A percentile compares a stretch with the other conserved stretches of the same genome.
These are phyloP conservation scores for Lachnellula occidentalis DNA, from an alignment of 2,329 filamentous ascomycete genomes.

Conservation along the genomic window DNA sequence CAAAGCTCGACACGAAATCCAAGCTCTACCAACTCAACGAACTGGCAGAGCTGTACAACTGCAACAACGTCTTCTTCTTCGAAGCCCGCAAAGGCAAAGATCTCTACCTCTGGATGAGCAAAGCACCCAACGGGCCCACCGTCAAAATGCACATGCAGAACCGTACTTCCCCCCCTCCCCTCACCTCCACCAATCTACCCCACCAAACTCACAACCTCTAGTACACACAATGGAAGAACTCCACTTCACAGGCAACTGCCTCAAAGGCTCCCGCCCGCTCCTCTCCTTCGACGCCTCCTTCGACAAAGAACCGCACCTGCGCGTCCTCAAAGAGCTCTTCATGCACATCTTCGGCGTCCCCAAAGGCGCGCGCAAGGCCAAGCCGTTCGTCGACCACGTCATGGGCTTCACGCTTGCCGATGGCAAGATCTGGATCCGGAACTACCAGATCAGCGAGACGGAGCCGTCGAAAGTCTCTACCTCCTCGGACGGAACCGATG, in stretches of 20 bases:
- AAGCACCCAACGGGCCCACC: conserved; percentile 64
- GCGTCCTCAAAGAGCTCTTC: conserved; percentile 83
- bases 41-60: conserved; percentile 70
- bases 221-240: conserved; percentile 96
- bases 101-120: conserved; percentile 89
- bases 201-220: conserved; percentile 37
- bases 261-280: conserved; percentile 87
- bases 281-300: conserved; percentile 89
- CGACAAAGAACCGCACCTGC: conserved; percentile 72
- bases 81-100: conserved; percentile 93
- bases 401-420: conserved; percentile 89
- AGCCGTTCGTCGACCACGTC: conserved; percentile 94
- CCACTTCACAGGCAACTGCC: conserved; percentile 92
- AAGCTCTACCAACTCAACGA: conserved; percentile 80
- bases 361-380: conserved; percentile 78
- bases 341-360: conserved; percentile 89
- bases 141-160: conserved; percentile 73
- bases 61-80: conserved; percentile 92
- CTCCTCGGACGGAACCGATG: conserved; percentile 38
- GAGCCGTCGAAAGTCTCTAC: conserved; percentile 48
- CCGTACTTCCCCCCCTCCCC: conserved; percentile 35
- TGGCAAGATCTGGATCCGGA: conserved; percentile 91
- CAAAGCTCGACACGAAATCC: conserved; percentile 94
- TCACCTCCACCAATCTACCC: neutral
- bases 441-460: conserved; percentile 87